Base-by-base conservation (phyloP, 352 stramenopile genomes). In the Phytophthora sansomeana region DNA sequence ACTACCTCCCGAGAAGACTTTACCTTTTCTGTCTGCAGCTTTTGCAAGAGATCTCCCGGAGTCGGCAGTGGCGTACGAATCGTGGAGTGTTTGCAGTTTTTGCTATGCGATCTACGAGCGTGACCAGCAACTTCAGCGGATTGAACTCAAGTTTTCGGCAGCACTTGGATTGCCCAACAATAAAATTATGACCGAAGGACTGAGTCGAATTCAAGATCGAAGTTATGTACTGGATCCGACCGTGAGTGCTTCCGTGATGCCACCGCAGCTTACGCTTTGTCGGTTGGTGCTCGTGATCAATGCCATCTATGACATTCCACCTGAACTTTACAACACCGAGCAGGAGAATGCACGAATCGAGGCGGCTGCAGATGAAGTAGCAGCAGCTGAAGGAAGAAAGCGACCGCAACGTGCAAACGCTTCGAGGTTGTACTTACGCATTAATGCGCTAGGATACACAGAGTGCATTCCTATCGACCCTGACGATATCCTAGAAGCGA, bases 91-190 rank as follows among this genome's bases (percentile, higher is more conserved):
- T 3, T 95, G 87, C 54, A 92, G 83, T 49, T 89, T 80, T 29
- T 95, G 87, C 63, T 95, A 95, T 30, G 83, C 87, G 4, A 91
- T 95, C 30, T 95, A 93, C 39, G 87, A 95, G 44, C 83, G 87
- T 7, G 87, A 95, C 39, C 85, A 93, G 53, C 83, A 91, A 28
- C 55, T 95, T 13, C 85, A 91, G 21, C 78, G 82, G 9, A 70
- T 93, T 14, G 85, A 95, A 28, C 66, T 62, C 0, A 90, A 77
- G 46, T 93, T 95, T 42, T 84, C 78, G 0, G 47, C 74, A 3
- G 60, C 77, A 0, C 54, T 93, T 17, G 85, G 87, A 0, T 42
- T 80, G 1, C 83, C 85, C 0, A 85, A 80, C 52, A 61, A 16
- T 4, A 67, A 56, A 5, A 74, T 68, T 1, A 58, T 67, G n/a